Conservation (phyloP, 108 stramenopile genomes). For the Pelagomonas calceolata region DNA sequence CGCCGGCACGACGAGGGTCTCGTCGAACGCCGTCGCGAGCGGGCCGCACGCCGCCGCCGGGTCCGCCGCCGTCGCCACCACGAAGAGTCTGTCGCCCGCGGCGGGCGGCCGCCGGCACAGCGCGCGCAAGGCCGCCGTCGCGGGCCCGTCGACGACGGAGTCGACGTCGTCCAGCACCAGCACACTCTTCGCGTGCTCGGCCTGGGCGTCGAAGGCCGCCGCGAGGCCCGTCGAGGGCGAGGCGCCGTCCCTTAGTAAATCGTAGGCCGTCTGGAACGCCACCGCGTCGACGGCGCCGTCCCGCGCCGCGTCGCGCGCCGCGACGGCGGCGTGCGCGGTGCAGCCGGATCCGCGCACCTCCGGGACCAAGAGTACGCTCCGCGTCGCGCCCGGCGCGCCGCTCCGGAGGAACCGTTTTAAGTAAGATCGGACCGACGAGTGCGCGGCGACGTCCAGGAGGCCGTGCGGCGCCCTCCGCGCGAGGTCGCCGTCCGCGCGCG, state of each 20-base stretch:
- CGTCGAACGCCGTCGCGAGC: too few relatives aligned
- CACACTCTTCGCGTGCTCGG: conserved; percentile 49
- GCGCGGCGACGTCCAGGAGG: conserved; percentile 44
- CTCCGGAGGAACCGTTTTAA: conserved; percentile 50
- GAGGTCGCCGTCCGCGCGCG: conserved; percentile 60
- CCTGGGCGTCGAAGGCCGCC: conserved; percentile 51
- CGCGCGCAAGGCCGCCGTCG: too few relatives aligned
- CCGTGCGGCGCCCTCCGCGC: conserved; percentile 50
- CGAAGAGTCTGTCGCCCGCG: too few relatives aligned
- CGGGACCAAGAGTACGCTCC: conserved; percentile 50
- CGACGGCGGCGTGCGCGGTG: conserved; percentile 50
- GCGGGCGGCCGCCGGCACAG: too few relatives aligned
- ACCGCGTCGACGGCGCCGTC: conserved; percentile 51
- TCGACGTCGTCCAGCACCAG: conserved; percentile 65
- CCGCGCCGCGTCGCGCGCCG: conserved; percentile 49
- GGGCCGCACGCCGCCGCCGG: too few relatives aligned
- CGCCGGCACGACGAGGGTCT: too few relatives aligned
- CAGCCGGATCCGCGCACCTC: conserved; percentile 30
- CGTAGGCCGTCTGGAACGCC: conserved; percentile 52
- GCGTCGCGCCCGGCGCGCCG: conserved; percentile 1
- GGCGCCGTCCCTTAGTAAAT: conserved; percentile 45
- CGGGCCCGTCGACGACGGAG: too few relatives aligned
- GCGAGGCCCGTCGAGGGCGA: conserved; percentile 51
- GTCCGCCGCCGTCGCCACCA: too few relatives aligned
- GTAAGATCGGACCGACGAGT: conserved; percentile 49